These are phyloP conservation scores for Trichophyton schoenleinii DNA, from an alignment of 2,329 filamentous ascomycete species.

Conservation along the genomic window DNA sequence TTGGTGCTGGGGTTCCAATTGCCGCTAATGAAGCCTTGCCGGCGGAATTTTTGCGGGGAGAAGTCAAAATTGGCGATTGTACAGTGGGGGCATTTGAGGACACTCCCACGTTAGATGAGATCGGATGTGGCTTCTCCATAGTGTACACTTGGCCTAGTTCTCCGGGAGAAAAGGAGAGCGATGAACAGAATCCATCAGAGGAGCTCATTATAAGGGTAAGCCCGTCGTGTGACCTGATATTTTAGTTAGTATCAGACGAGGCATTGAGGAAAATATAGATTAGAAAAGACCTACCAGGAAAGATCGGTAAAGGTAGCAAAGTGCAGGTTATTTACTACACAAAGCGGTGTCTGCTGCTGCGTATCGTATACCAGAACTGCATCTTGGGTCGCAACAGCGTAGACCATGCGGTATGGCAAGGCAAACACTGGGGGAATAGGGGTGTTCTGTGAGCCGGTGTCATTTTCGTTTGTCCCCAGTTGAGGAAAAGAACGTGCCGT, in stretches of 20 bases:
- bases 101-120: slow-evolving; percentile 28
- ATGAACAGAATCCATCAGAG: slow-evolving; percentile 94
- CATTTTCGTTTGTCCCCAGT: slow-evolving; percentile 38
- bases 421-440: slow-evolving; percentile 57
- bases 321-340: slow-evolving; percentile 91
- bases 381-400: slow-evolving; percentile 94
- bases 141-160: slow-evolving; percentile 76
- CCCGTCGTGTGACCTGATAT: slow-evolving; percentile 58
- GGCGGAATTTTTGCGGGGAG: slow-evolving; percentile 29
- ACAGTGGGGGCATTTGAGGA: slow-evolving; percentile 55
- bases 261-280: background rate
- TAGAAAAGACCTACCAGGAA: slow-evolving; percentile 57
- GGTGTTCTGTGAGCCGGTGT: slow-evolving; percentile 39
- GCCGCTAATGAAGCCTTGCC: slow-evolving; percentile 40
- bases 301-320: slow-evolving; percentile 96
- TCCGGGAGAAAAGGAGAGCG: slow-evolving; percentile 67
- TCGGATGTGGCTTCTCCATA: slow-evolving; percentile 28
- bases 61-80: slow-evolving; percentile 54
- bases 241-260: slow-evolving; percentile 14
- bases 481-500: slow-evolving; percentile 40
- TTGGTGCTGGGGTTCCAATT: slow-evolving; percentile 39
- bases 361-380: slow-evolving; percentile 92
- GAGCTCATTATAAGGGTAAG: slow-evolving; percentile 84
- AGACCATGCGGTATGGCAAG: slow-evolving; percentile 84
- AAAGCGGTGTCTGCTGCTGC: slow-evolving; percentile 86